Conservation (phyloP, 768 basidiomycete species). For the Phanerochaete carnosa region DNA sequence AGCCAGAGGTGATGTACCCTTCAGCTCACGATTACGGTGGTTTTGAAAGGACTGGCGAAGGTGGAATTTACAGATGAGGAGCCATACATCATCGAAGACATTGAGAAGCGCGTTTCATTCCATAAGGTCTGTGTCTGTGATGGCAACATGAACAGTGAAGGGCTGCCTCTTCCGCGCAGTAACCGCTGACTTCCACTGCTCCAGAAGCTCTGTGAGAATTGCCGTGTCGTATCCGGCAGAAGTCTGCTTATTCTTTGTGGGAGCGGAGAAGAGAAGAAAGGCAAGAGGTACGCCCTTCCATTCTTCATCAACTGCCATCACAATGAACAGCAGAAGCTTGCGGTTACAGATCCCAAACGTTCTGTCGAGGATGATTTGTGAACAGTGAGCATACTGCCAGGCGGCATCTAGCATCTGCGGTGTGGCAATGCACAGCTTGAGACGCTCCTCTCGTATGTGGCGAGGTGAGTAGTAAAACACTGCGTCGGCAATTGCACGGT, state of each 20-base stretch:
- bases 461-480: constrained; percentile 28
- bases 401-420: constrained; percentile 18
- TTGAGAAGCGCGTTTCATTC: constrained; percentile 30
- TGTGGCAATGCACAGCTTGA: constrained; percentile 32
- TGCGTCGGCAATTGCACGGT: constrained; percentile 11
- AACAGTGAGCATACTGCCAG: constrained; percentile 19
- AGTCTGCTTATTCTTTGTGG: constrained; percentile 23
- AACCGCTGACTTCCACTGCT: constrained; percentile 21
- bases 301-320: constrained; percentile 29
- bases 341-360: constrained; percentile 21
- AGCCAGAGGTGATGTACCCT: neutral
- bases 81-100: constrained; percentile 27
- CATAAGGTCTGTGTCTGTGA: constrained; percentile 33
- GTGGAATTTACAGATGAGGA: constrained; percentile 37
- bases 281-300: constrained; percentile 29
- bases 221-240: constrained; percentile 27
- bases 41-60: constrained; percentile 34
- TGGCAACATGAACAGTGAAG: constrained; percentile 24
- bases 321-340: constrained; percentile 27
- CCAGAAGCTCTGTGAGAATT: constrained; percentile 23
- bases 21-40: neutral
- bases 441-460: constrained; percentile 16
- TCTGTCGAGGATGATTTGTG: constrained; percentile 22
- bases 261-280: constrained; percentile 32
- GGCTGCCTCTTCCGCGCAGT: neutral